Evolutionary conservation across 2,329 filamentous ascomycete genomes (phyloP).

Genomic region (Diaporthe longicolla): DNA sequence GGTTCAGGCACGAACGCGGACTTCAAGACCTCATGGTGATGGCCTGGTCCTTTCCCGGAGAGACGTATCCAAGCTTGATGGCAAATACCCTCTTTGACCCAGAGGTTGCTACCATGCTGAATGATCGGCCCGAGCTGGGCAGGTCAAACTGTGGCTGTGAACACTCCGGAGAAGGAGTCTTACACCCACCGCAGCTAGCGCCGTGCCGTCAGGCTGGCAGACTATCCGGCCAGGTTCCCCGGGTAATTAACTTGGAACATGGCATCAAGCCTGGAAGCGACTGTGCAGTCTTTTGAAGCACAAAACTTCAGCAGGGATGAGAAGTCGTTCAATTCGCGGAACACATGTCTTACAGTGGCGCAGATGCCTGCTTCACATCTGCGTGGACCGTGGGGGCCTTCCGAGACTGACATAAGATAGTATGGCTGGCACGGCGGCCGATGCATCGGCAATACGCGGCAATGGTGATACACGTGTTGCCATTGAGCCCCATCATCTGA

Average conservation of each 20-base stretch:
- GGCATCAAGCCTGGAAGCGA: neutral
- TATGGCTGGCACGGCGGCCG: neutral
- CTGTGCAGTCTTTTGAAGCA: neutral
- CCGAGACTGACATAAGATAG: neutral
- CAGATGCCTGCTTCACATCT: neutral
- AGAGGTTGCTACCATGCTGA: neutral
- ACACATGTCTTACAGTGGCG: neutral
- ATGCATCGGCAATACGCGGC: slow-evolving; percentile 22
- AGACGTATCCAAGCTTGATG: neutral
- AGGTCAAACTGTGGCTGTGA: neutral
- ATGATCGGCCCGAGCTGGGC: neutral
- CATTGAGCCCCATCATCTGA: slow-evolving; percentile 23
- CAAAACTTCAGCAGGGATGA: neutral
- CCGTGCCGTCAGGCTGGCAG: neutral
- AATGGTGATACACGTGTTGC: slow-evolving; percentile 29
- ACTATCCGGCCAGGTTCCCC: neutral
- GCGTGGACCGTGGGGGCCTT: neutral
- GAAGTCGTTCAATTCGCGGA: neutral
- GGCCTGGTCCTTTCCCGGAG: neutral
- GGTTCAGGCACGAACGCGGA: neutral
- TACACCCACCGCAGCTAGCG: slow-evolving; percentile 7
- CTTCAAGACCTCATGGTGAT: neutral
- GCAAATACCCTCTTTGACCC: too few species aligned
- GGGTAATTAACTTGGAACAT: neutral
- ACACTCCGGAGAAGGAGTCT: neutral